These are phyloP conservation scores for Somion occarium DNA, from an alignment of 1,284 basidiomycete genomes.

Conservation along the genomic window DNA sequence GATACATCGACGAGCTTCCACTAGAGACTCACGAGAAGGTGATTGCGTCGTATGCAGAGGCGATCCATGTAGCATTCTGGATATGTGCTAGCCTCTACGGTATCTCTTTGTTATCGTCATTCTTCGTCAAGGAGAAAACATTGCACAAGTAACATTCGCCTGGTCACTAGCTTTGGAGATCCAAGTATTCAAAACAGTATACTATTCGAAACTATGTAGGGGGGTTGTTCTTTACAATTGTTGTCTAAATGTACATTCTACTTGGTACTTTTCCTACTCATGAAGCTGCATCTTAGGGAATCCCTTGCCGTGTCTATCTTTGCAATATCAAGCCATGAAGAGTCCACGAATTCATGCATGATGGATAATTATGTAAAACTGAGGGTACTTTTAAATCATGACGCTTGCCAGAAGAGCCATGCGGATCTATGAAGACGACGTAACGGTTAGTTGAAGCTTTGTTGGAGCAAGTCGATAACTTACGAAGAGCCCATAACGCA, in stretches of 20 bases:
- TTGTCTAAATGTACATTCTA: too few relatives aligned
- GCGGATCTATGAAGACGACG: constrained; percentile 50
- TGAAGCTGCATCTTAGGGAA: too few relatives aligned
- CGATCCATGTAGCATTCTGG: constrained; percentile 43
- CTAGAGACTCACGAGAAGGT: constrained; percentile 39
- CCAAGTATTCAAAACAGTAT: too few relatives aligned
- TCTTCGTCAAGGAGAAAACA: not conserved
- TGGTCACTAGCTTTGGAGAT: too few relatives aligned
- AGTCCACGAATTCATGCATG: not conserved
- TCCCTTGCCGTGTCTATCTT: too few relatives aligned
- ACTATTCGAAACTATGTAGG: too few relatives aligned
- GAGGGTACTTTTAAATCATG: constrained; percentile 34
- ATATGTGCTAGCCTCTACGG: not conserved
- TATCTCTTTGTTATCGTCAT: not conserved
- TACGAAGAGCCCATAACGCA: constrained; percentile 97
- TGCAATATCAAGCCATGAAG: too few relatives aligned
- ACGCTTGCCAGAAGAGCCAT: constrained; percentile 76
- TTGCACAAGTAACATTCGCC: not conserved
- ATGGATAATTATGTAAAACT: not conserved
- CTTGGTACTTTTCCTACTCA: too few relatives aligned
- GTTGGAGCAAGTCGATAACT: too few relatives aligned
- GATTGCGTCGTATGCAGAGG: constrained; percentile 42
- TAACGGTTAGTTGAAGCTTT: constrained; percentile 4
- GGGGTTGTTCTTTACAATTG: too few relatives aligned
- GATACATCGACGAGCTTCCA: constrained; percentile 46